A percentile compares a stretch with the other conserved stretches of the same genome.
phyloP scores from a whole-genome alignment of 1,139 yeast species.

The Yamadazyma membranifaciens region DNA sequence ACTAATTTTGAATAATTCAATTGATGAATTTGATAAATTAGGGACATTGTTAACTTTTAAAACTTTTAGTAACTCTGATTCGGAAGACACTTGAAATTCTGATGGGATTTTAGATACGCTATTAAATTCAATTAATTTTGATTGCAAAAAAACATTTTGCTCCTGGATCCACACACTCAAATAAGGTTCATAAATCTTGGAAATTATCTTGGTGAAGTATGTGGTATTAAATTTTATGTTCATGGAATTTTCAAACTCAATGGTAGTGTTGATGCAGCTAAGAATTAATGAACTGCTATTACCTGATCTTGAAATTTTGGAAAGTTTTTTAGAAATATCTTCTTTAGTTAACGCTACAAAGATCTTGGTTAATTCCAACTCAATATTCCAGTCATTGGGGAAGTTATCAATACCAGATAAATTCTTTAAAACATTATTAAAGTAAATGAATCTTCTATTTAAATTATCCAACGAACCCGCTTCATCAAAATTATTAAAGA shows the following conservation, averaged over 20 bases:
- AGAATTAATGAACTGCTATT: slow-evolving; percentile 53
- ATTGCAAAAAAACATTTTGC: slow-evolving; percentile 64
- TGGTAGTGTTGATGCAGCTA: slow-evolving; percentile 33
- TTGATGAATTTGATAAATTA: slow-evolving; percentile 75
- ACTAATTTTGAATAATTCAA: slow-evolving; percentile 78
- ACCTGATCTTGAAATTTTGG: slow-evolving; percentile 22
- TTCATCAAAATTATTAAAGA: slow-evolving; percentile 74
- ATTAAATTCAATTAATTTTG: slow-evolving; percentile 61
- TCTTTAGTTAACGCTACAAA: slow-evolving; percentile 71
- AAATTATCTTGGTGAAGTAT: slow-evolving; percentile 52
- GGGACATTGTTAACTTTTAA: slow-evolving; percentile 46
- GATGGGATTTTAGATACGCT: slow-evolving; percentile 45
- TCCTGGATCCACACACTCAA: slow-evolving; percentile 83
- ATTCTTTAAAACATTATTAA: slow-evolving; percentile 65
- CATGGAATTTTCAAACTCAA: slow-evolving; percentile 75
- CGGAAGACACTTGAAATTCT: slow-evolving; percentile 27
- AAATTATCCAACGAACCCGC: slow-evolving; percentile 93
- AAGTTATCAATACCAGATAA: slow-evolving; percentile 59
- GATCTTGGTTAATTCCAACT: slow-evolving; percentile 53
- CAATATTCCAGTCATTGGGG: slow-evolving; percentile 72
- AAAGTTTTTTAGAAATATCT: slow-evolving; percentile 47
- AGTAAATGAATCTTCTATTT: slow-evolving; percentile 75
- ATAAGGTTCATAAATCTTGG: slow-evolving; percentile 82
- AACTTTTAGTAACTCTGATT: slow-evolving; percentile 30
- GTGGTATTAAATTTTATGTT: slow-evolving; percentile 52